Conservation (phyloP, 345 rosid species). For the Corymbia maculata region DNA sequence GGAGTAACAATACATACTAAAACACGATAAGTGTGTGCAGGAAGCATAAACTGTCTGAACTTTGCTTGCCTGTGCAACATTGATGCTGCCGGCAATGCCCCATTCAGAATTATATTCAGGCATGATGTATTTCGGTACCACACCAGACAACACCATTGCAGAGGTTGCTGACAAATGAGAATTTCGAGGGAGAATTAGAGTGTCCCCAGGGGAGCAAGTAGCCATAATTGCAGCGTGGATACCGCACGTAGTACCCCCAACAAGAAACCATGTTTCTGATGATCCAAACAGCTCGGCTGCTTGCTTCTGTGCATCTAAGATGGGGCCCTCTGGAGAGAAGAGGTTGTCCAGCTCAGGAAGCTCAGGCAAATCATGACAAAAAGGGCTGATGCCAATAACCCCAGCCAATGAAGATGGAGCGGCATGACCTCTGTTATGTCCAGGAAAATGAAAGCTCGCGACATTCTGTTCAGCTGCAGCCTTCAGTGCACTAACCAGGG, state of each 20-base stretch:
- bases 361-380: constrained; percentile 46
- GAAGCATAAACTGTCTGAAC: not conserved
- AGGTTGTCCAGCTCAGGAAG: constrained; percentile 57
- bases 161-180: constrained; percentile 45
- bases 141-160: constrained; percentile 49
- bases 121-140: constrained; percentile 37
- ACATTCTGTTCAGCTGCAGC: constrained; percentile 32
- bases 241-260: constrained; percentile 61
- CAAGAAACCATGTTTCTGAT: constrained; percentile 54
- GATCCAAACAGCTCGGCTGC: constrained; percentile 52
- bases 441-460: constrained; percentile 57
- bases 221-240: constrained; percentile 54
- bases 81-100: constrained; percentile 40
- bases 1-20: not conserved
- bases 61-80: constrained; percentile 22
- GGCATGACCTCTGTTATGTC: constrained; percentile 57
- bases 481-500: constrained; percentile 41
- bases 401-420: constrained; percentile 37
- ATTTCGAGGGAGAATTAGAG: constrained; percentile 51
- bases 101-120: constrained; percentile 37
- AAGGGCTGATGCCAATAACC: constrained; percentile 40
- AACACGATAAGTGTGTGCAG: not conserved
- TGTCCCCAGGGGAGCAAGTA: constrained; percentile 49
- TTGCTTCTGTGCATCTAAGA: constrained; percentile 45
- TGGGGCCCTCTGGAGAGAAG: constrained; percentile 47